Conservation (phyloP, 2,329 filamentous ascomycete genomes). For the Trichoderma sp. region DNA sequence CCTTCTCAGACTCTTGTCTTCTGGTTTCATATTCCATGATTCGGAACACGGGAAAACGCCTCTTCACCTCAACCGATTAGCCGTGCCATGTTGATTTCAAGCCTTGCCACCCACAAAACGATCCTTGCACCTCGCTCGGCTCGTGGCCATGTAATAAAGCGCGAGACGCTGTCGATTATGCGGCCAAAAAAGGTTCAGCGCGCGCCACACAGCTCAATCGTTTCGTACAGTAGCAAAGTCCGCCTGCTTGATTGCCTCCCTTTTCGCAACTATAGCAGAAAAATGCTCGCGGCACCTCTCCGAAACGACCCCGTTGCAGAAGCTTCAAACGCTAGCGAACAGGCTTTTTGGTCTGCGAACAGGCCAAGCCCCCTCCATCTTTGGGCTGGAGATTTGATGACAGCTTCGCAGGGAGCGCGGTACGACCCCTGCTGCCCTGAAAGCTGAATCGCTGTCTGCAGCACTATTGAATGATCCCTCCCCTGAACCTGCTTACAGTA, state of each 20-base stretch:
- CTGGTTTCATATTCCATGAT: neutral
- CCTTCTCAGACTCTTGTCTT: neutral
- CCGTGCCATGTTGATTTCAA: neutral
- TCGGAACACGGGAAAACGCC: neutral
- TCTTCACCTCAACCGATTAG: neutral
- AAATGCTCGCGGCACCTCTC: neutral
- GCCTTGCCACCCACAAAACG: constrained; percentile 9
- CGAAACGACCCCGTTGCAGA: neutral
- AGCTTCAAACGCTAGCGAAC: constrained; percentile 8
- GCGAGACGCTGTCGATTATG: constrained; percentile 7
- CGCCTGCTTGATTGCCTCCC: constrained; percentile 7
- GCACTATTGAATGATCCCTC: constrained; percentile 13
- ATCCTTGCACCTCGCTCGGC: neutral
- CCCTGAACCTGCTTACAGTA: constrained; percentile 3
- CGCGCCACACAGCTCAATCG: constrained; percentile 1
- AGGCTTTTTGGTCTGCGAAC: neutral
- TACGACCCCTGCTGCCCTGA: neutral
- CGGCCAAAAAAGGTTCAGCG: constrained; percentile 12
- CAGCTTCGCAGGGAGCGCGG: neutral
- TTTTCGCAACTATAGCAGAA: neutral
- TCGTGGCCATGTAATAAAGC: neutral
- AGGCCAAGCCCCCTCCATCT: neutral
- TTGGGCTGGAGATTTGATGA: neutral
- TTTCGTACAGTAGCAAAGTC: neutral
- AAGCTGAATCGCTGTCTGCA: constrained; percentile 9